Evolutionary conservation across 2,329 filamentous ascomycete genomes (phyloP).

Genomic region (Ceratocystiopsis minuta): DNA sequence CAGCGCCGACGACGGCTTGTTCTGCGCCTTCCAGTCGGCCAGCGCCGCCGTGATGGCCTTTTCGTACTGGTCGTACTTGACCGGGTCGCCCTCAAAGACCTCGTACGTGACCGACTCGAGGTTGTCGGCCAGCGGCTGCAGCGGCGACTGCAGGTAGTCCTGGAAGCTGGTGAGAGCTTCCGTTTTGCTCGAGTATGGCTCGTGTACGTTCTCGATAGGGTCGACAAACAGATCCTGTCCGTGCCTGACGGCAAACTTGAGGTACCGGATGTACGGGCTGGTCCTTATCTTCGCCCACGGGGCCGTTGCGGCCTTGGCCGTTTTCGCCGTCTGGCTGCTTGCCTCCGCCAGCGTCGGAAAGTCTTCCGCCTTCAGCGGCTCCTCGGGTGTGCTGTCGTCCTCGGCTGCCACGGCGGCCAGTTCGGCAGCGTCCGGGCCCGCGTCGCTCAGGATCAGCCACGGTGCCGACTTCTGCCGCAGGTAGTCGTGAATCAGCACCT

Average conservation of each 20-base stretch:
- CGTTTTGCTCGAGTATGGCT: conserved; percentile 36
- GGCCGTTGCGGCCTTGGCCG: conserved; percentile 25
- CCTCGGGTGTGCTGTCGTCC: conserved; percentile 7
- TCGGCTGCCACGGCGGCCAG: conserved; percentile 7
- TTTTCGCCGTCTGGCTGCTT: conserved; percentile 5
- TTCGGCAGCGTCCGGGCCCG: conserved; percentile 28
- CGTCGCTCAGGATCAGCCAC: conserved; percentile 45
- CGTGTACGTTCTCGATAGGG: conserved; percentile 25
- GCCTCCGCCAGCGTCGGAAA: background rate
- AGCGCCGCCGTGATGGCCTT: conserved; percentile 65
- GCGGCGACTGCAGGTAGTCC: conserved; percentile 85
- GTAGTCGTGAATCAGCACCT: conserved; percentile 40
- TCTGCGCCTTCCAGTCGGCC: conserved; percentile 54
- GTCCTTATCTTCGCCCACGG: conserved; percentile 17
- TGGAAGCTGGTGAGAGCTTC: conserved; percentile 46
- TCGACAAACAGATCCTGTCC: too few species aligned
- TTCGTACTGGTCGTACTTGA: conserved; percentile 96
- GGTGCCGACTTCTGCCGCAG: conserved; percentile 46
- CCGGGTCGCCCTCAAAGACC: conserved; percentile 93
- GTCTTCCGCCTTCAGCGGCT: background rate
- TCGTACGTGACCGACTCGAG: conserved; percentile 95
- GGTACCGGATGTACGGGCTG: too few species aligned
- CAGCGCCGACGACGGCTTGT: conserved; percentile 55
- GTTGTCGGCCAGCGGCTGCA: conserved; percentile 91
- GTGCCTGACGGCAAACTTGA: too few species aligned